Percentiles rank a stretch among this genome's conserved stretches.
Conservation (phyloP, 495 filamentous ascomycete species). For the Astrothelium macrocarpum region DNA sequence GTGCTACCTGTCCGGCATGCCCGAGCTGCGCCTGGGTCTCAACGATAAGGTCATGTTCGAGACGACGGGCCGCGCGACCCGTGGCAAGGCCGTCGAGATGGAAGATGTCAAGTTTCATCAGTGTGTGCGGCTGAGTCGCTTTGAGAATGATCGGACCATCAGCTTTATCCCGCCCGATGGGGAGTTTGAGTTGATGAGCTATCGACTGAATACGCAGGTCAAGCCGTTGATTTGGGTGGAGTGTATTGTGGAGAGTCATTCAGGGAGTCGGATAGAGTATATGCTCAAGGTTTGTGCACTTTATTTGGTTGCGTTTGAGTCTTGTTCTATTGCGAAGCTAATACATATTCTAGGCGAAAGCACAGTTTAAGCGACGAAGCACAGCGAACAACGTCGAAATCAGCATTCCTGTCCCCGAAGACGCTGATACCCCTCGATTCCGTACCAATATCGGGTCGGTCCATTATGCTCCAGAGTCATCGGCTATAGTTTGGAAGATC, state of each 20-base stretch:
- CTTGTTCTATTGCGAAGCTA: not conserved
- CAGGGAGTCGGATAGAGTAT: slow-evolving; percentile 89
- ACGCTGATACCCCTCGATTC: slow-evolving; percentile 93
- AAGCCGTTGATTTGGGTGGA: slow-evolving; percentile 99
- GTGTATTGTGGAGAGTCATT: slow-evolving; percentile 92
- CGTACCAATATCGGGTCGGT: slow-evolving; percentile 94
- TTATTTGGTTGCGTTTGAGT: not conserved
- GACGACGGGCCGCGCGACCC: slow-evolving; percentile 84
- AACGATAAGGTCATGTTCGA: slow-evolving; percentile 99
- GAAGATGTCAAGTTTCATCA: slow-evolving; percentile 99
- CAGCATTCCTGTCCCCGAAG: slow-evolving; percentile 90
- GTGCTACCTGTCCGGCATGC: slow-evolving; percentile 98
- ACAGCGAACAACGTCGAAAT: slow-evolving; percentile 99
- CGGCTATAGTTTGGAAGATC: slow-evolving; percentile 99
- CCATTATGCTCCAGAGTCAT: slow-evolving; percentile 97
- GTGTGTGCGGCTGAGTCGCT: slow-evolving; percentile 87
- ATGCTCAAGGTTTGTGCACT: slow-evolving; percentile 68
- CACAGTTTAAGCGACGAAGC: slow-evolving; percentile 95
- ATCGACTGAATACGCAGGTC: slow-evolving; percentile 96
- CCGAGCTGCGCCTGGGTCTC: slow-evolving; percentile 83
- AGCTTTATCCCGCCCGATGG: slow-evolving; percentile 98
- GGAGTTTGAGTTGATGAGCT: slow-evolving; percentile 99
- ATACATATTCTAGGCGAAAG: slow-evolving; percentile 53
- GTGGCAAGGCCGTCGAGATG: slow-evolving; percentile 99
- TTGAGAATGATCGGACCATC: slow-evolving; percentile 98